Conservation (phyloP, 2,329 filamentous ascomycete species). For the Meredithiella fracta region DNA sequence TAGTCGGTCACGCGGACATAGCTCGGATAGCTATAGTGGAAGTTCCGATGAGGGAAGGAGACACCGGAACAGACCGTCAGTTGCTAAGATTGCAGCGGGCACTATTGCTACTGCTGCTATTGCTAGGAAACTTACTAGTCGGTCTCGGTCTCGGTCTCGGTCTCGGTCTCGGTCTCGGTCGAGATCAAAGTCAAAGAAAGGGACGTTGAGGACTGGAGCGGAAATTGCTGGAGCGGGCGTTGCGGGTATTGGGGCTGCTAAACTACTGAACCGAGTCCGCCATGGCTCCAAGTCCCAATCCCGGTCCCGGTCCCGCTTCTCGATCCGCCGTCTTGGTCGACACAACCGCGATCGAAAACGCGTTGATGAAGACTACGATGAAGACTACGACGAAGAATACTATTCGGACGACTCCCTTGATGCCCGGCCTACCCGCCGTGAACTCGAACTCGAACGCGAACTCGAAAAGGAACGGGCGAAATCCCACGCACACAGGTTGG, state of each 20-base stretch:
- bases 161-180: too few relatives aligned
- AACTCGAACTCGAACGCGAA: constrained; percentile 18
- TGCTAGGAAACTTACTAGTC: constrained; percentile 37
- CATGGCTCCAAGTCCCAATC: constrained; percentile 27
- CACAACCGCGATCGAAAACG: constrained; percentile 17
- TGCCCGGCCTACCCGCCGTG: neutral
- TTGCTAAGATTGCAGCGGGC: constrained; percentile 41
- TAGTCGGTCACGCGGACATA: constrained; percentile 18
- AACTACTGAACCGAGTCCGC: constrained; percentile 40
- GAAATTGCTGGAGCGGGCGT: constrained; percentile 45
- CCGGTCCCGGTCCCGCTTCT: constrained; percentile 15
- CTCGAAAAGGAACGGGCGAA: constrained; percentile 12
- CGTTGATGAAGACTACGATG: constrained; percentile 18
- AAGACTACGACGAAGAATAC: constrained; percentile 19
- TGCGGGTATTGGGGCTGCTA: constrained; percentile 43
- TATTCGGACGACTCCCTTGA: too few relatives aligned
- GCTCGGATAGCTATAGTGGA: neutral
- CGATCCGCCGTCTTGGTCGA: constrained; percentile 8
- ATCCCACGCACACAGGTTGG: neutral
- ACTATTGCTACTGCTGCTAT: constrained; percentile 42
- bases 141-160: constrained; percentile 26
- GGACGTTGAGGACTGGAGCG: constrained; percentile 28
- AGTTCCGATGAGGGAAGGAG: neutral
- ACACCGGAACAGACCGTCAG: constrained; percentile 21
- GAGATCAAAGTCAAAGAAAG: constrained; percentile 18